Evolutionary conservation across 306 rosid species (phyloP), one percentile per base, ranked within the genome.

Genomic region (Quercus engelmannii): DNA sequence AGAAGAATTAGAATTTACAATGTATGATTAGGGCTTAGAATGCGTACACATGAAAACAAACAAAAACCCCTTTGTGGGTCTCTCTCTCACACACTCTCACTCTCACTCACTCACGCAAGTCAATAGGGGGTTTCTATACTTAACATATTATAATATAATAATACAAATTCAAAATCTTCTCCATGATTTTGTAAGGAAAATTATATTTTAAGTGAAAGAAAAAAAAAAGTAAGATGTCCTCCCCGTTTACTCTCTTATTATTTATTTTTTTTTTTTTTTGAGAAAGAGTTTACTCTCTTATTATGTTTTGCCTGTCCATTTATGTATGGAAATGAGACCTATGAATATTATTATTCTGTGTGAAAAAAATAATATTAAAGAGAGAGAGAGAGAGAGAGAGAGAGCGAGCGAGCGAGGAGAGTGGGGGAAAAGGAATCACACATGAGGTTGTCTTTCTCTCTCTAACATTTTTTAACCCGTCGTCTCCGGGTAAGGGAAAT

Each of bases 381-480:
- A 77, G 62, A 78, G 38, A 69, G 13, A 3, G 14, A 20, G 72
- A 74, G 54, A 59, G 76, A 52, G 80, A 73, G 63, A 69, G 78
- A 74, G 31, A 55, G 23, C 0, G 23, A 74, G 71, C 74, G 76
- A 81, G 89, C 83, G 82, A 70, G 59, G 88, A 88, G 89, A 73
- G 89, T 89, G 93, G 93, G 93, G 85, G 85, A 41, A 89, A 89
- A 89, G 85, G 93, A 85, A 78, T 88, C 85, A 85, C 87, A 84
- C 89, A 86, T 73, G 93, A 83, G 71, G 56, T 78, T 83, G 83
- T 87, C 83, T 86, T 85, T 89, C 82, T 89, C 88, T 80, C 82
- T 87, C 92, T 76, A 86, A 63, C 52, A 67, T 76, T 84, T 90
- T 92, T 74, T 87, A 87, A 78, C 95, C 91, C 93, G 92, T 83